A percentile compares a stretch with the other conserved stretches of the same genome.
Evolutionary conservation across 495 filamentous ascomycete species (phyloP).

Genomic region (Penicillium taxi): DNA sequence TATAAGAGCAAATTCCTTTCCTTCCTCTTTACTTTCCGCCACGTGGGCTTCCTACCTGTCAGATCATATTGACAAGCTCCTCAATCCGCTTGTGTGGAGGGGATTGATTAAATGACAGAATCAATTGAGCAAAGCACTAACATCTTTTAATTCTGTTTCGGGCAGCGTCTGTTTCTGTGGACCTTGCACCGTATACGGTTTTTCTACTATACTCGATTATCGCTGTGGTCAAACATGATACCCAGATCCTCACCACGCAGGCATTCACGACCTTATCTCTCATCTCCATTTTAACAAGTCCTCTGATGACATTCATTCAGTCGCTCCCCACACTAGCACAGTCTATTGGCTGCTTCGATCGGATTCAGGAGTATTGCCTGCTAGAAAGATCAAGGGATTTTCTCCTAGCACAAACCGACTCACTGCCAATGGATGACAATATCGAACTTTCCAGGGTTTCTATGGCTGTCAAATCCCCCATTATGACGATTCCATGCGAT

Average conservation of each 20-base stretch:
- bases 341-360: constrained; percentile 20
- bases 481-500: background rate
- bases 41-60: too few relatives aligned
- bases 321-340: constrained; percentile 14
- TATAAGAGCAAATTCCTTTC: background rate
- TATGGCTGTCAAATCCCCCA: background rate
- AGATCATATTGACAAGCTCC: too few relatives aligned
- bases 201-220: constrained; percentile 35
- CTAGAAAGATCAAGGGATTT: background rate
- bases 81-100: too few relatives aligned
- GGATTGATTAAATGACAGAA: too few relatives aligned
- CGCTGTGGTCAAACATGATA: constrained; percentile 30
- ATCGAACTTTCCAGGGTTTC: background rate
- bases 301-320: constrained; percentile 18
- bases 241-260: constrained; percentile 30
- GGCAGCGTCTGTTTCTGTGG: constrained; percentile 8
- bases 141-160: background rate
- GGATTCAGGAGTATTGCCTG: constrained; percentile 22
- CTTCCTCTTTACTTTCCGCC: background rate
- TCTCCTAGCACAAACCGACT: background rate
- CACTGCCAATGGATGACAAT: background rate
- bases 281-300: constrained; percentile 21
- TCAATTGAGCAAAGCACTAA: too few relatives aligned
- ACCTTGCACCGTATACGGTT: constrained; percentile 30
- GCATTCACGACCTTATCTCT: constrained; percentile 32